Evolutionary conservation across 2,329 filamentous ascomycete species (phyloP), one percentile per base, ranked within the genome.

Genomic region (Colletotrichum phormii): DNA sequence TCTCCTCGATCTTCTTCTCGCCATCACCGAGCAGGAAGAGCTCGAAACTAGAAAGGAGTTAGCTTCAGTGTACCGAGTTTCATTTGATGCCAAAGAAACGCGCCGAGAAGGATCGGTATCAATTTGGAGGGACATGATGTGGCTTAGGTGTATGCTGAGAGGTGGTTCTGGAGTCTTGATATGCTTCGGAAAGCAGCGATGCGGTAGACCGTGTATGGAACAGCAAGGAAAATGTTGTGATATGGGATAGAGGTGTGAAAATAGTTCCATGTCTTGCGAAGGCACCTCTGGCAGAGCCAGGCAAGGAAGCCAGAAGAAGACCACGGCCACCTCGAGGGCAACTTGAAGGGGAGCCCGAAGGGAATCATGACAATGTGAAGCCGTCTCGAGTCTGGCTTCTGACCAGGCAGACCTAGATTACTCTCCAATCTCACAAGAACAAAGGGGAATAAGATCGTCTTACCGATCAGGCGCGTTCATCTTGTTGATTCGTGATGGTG

Each of bases 1-100:
- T 93, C 84, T 95, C 92, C 73, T 95, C 93, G 71, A 98, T 94
- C 85, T 98, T 98, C 87, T 96, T 97, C 89, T 99, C 95, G 74
- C 93, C 95, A 61, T 95, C 93, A 53, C 84, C 90, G 73, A 98
- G 93, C 75, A 98, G 86, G 86, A 98, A 98, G 61, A 97, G 90
- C 87, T 98, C 97, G 86, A 97, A 97, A 80, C 97, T 98, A 71
- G 18, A 3, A 8, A 22, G 3, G 9, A 9, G 3, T 64, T 57
- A 69, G 31, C 46, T 15, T 46, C 33, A 55, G 9, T 15, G 3
- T 60, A 13, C 8, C n/a, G 12, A 15, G 7, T 22, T 35, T n/a
- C n/a, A 9, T 31, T 64, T 46, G 8, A 22, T 31, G 26, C 33
- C 1, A 60, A 24, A 63, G 49, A 37, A 54, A 18, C 42, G 59